Evolutionary conservation across 1,284 basidiomycete species (phyloP), one percentile per base, ranked within the genome.

Genomic region (Phellopilus nigrolimitatus): DNA sequence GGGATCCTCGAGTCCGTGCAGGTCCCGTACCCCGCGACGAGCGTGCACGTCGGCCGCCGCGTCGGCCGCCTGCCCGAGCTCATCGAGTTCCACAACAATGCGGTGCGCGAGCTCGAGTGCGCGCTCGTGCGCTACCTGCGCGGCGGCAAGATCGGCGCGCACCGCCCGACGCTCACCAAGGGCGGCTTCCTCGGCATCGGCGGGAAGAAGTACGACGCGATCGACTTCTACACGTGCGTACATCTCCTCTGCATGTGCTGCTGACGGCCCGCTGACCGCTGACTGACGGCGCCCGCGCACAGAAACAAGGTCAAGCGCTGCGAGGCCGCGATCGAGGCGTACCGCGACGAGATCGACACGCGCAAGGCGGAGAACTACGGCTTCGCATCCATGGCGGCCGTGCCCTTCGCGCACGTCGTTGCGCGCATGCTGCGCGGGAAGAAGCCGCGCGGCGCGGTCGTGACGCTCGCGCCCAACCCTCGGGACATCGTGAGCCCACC

Each of bases 341-440:
- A 86, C 61, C 82, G 91, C 21, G 68, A 70, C 21, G 78, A 86
- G 57, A 86, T 91, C 53, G 83, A 90, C 62, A 76, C 74, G 13
- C 76, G 82, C 55, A 88, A 88, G 65, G 78, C 91, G 1, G 91
- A 95, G 68, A 90, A 82, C 64, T 95, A 94, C 66, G 94, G 91
- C 12, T 95, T 95, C 65, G 91, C 93, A 2, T 93, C 91, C 19
- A 89, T 97, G 82, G 92, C 90, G 46, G 86, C 92, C 0, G 88
- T 97, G 8, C 85, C 91, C 0, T 95, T 93, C 61, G 92, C 94
- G 0, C 91, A 94, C 60, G 77, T 88, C 41, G 90, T 92, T 10
- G 89, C 87, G 2, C 80, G 82, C 58, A 71, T 83, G 56, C 71
- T 93, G 37, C 66, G 69, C 38, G 69, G 69, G 53, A 92, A 91